phyloP scores from a whole-genome alignment of 495 filamentous ascomycete genomes.

The Aspergillus wentii region DNA sequence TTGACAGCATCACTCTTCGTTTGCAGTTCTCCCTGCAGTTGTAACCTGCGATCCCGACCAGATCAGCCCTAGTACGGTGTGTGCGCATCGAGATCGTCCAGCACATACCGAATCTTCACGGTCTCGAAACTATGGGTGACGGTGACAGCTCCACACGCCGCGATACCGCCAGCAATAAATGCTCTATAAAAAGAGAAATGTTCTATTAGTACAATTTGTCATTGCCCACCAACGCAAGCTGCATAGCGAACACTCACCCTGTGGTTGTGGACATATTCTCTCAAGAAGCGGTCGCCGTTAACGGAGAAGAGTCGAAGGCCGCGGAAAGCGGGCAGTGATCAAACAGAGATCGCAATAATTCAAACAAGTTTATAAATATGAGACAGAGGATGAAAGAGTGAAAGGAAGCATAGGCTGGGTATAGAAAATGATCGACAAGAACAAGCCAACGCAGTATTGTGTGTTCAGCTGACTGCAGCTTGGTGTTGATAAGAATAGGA shows the following conservation, averaged over 20 bases:
- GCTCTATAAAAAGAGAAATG: conserved; percentile 33
- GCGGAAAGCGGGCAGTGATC: no score
- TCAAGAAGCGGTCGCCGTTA: conserved; percentile 10
- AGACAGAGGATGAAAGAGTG: no score
- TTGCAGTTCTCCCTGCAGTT: conserved; percentile 95
- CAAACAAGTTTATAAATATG: no score
- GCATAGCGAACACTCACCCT: conserved; percentile 43
- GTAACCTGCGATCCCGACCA: conserved; percentile 54
- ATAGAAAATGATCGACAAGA: no score
- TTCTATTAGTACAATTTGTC: no score
- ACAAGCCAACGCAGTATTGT: no score
- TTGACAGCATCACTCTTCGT: conserved; percentile 74
- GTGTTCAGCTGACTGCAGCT: no score
- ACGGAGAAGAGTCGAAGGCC: conserved; percentile 7
- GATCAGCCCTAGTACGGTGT: not conserved
- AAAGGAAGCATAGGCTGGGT: no score
- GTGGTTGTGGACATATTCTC: conserved; percentile 47
- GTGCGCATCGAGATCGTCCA: not conserved
- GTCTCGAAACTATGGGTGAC: conserved; percentile 98
- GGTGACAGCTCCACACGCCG: conserved; percentile 94
- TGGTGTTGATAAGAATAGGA: no score
- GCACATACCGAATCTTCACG: conserved; percentile 85
- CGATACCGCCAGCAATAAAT: conserved; percentile 93
- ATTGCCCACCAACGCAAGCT: no score
- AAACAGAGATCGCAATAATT: no score